Percentiles rank a stretch among this genome's conserved stretches.
Evolutionary conservation across 768 basidiomycete genomes (phyloP).

Genomic region (Agaricus sinodeliciosus): DNA sequence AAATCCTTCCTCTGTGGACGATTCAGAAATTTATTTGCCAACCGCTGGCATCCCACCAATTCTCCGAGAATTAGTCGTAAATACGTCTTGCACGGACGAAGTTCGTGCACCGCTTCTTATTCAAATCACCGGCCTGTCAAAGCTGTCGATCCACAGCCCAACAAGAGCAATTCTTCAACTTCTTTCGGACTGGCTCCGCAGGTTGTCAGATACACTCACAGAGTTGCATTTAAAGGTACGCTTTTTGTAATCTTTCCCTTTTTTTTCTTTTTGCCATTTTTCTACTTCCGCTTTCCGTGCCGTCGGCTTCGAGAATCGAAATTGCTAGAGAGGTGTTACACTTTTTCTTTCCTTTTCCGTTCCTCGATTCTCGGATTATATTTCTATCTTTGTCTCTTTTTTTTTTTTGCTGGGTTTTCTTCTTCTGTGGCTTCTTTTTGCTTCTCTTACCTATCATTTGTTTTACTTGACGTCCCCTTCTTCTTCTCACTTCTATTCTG

Average conservation of each 20-base stretch:
- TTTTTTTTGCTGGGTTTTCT: too few relatives aligned
- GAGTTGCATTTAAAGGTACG: slow-evolving; percentile 39
- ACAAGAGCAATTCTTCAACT: slow-evolving; percentile 31
- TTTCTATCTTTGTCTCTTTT: too few relatives aligned
- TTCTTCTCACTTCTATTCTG: background rate
- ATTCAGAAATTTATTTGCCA: slow-evolving; percentile 9
- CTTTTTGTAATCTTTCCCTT: background rate
- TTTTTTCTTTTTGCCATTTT: background rate
- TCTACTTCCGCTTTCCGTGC: background rate
- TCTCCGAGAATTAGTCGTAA: background rate
- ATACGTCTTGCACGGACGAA: background rate
- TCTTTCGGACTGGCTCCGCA: slow-evolving; percentile 38
- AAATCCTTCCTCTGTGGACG: slow-evolving; percentile 10
- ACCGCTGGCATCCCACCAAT: slow-evolving; percentile 18
- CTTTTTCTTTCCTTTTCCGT: too few relatives aligned
- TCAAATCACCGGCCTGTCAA: background rate
- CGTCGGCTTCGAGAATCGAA: background rate
- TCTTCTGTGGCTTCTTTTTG: too few relatives aligned
- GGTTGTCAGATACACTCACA: slow-evolving; percentile 25
- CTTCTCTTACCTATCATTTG: too few relatives aligned
- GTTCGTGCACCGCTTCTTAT: background rate
- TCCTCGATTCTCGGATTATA: too few relatives aligned
- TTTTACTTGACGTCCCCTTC: background rate
- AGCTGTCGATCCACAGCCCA: background rate
- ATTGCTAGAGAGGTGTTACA: background rate